Percentiles rank a stretch among this genome's conserved stretches.
These are phyloP conservation scores for Ceriops zippeliana DNA, from an alignment of 345 rosid species.

Conservation along the genomic window DNA sequence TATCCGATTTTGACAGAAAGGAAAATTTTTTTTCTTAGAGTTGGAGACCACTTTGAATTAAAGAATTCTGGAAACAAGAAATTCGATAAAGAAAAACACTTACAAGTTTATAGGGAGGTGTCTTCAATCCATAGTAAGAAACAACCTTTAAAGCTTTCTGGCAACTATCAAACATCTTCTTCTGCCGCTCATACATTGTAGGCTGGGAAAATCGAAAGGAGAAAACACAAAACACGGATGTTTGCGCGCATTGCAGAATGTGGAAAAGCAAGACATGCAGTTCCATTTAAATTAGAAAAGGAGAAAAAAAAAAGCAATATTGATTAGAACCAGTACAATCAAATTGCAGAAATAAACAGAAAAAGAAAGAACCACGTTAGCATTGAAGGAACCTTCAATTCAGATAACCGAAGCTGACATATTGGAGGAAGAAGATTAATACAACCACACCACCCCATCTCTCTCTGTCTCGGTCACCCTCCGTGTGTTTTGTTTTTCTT, in stretches of 20 bases:
- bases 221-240: background rate
- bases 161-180: conserved; percentile 28
- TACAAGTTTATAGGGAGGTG: conserved; percentile 87
- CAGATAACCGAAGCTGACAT: background rate
- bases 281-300: too few relatives aligned
- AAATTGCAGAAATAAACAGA: background rate
- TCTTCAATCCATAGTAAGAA: conserved; percentile 76
- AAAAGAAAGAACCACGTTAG: background rate
- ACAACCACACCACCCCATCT: conserved; percentile 6
- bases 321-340: background rate
- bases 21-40: background rate
- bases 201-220: conserved; percentile 8
- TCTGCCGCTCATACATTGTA: conserved; percentile 20
- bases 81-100: conserved; percentile 17
- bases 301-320: background rate
- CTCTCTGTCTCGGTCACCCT: background rate
- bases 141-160: conserved; percentile 38
- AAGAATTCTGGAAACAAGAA: background rate
- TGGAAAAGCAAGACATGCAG: too few relatives aligned
- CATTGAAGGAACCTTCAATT: background rate
- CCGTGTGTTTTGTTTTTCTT: too few relatives aligned
- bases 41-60: background rate
- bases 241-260: background rate
- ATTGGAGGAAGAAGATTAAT: background rate
- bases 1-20: background rate